These are phyloP conservation scores for Physcomitrium patens DNA, from an alignment of 225 moss, liverwort and hornwort species.

Conservation along the genomic window DNA sequence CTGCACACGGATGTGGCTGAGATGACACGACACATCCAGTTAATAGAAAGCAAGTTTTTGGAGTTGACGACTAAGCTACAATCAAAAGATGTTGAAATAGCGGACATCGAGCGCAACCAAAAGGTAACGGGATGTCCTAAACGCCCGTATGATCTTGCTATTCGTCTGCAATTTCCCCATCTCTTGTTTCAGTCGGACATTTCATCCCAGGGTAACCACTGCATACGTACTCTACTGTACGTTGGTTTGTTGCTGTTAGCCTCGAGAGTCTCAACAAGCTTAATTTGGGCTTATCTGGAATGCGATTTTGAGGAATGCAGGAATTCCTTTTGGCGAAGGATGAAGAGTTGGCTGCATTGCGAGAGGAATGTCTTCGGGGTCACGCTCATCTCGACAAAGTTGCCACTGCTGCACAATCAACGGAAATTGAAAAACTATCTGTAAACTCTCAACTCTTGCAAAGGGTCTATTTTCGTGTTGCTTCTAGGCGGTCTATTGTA, in stretches of 20 bases:
- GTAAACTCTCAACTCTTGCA: conserved; percentile 26
- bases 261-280: too few relatives aligned
- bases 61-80: conserved; percentile 31
- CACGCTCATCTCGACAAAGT: conserved; percentile 37
- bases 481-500: too few relatives aligned
- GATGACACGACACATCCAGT: conserved; percentile 32
- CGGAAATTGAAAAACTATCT: conserved; percentile 34
- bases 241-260: background rate
- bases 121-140: conserved; percentile 27
- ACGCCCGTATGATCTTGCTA: background rate
- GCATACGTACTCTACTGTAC: background rate
- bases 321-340: conserved; percentile 32
- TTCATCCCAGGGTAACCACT: background rate
- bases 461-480: background rate
- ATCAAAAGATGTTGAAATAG: conserved; percentile 34
- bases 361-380: conserved; percentile 32
- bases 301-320: conserved; percentile 26
- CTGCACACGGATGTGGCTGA: conserved; percentile 30
- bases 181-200: conserved; percentile 1
- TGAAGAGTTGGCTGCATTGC: conserved; percentile 38
- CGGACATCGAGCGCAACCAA: conserved; percentile 31
- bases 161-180: background rate
- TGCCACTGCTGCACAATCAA: conserved; percentile 41
- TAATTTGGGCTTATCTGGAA: too few relatives aligned
- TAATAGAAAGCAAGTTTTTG: conserved; percentile 33